Evolutionary conservation across 768 basidiomycete genomes (phyloP).

Genomic region (Plicaturopsis crispa): DNA sequence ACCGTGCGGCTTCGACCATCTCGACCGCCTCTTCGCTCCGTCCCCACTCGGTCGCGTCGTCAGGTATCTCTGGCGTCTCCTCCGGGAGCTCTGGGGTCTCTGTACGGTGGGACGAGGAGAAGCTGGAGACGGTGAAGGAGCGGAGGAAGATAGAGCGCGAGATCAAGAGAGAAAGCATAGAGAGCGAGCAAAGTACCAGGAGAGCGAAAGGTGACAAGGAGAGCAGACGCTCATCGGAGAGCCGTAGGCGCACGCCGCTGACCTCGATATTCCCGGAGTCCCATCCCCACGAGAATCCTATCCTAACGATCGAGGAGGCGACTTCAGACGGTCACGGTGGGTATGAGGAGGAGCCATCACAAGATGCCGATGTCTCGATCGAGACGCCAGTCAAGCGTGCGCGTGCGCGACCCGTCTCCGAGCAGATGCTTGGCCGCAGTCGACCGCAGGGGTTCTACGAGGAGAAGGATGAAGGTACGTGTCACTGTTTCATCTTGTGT

Average conservation of each 20-base stretch:
- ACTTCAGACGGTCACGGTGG: constrained; percentile 42
- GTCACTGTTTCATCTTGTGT: constrained; percentile 1
- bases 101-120: constrained; percentile 45
- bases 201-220: constrained; percentile 25
- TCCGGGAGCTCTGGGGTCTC: constrained; percentile 23
- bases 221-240: constrained; percentile 41
- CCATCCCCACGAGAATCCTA: constrained; percentile 9
- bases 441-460: constrained; percentile 43
- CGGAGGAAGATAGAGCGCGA: constrained; percentile 30
- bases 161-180: constrained; percentile 18
- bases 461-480: constrained; percentile 41
- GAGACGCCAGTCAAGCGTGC: constrained; percentile 31
- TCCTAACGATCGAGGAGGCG: constrained; percentile 42
- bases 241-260: constrained; percentile 45
- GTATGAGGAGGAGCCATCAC: constrained; percentile 14
- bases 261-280: constrained; percentile 52
- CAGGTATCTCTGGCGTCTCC: not conserved
- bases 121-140: constrained; percentile 42
- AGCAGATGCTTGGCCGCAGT: constrained; percentile 44
- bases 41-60: not conserved
- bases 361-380: constrained; percentile 7
- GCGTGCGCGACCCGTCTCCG: constrained; percentile 54
- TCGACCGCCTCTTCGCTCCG: no score
- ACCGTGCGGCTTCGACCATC: no score
- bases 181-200: not conserved